Conservation (phyloP, 352 stramenopile genomes). For the Thalassiosira hispida region DNA sequence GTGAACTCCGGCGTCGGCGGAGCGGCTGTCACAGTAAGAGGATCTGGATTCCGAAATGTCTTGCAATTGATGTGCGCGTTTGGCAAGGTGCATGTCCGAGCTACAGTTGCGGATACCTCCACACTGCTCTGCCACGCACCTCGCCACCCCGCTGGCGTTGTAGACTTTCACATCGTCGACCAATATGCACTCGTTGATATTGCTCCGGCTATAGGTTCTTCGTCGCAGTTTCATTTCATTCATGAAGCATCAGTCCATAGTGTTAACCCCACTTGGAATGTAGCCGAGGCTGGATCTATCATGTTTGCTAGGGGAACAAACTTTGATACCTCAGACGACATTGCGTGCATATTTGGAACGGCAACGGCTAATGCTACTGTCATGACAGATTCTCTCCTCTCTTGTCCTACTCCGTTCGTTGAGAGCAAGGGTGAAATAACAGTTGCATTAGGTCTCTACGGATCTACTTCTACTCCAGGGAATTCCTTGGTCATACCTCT, state of each 20-base stretch:
- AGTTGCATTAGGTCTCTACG: conserved; percentile 72
- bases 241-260: conserved; percentile 87
- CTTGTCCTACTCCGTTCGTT: conserved; percentile 86
- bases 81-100: conserved; percentile 77
- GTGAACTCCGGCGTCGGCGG: conserved; percentile 23
- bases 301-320: conserved; percentile 93
- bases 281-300: conserved; percentile 86
- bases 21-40: conserved; percentile 40
- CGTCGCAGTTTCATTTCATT: conserved; percentile 86
- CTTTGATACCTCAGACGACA: conserved; percentile 90
- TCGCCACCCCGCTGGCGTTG: conserved; percentile 73
- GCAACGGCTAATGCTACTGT: conserved; percentile 85
- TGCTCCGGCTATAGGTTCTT: conserved; percentile 24
- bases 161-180: conserved; percentile 79
- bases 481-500: neutral
- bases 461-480: neutral
- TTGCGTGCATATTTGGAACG: conserved; percentile 90
- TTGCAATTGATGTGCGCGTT: conserved; percentile 54
- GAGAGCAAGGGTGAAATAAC: conserved; percentile 72
- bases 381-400: conserved; percentile 85
- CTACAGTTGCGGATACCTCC: conserved; percentile 41
- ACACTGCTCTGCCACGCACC: conserved; percentile 74
- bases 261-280: conserved; percentile 85
- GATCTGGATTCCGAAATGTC: conserved; percentile 50
- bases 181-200: conserved; percentile 85